phyloP scores from a whole-genome alignment of 2,329 filamentous ascomycete genomes.

The Aphanoascus verrucosus region DNA sequence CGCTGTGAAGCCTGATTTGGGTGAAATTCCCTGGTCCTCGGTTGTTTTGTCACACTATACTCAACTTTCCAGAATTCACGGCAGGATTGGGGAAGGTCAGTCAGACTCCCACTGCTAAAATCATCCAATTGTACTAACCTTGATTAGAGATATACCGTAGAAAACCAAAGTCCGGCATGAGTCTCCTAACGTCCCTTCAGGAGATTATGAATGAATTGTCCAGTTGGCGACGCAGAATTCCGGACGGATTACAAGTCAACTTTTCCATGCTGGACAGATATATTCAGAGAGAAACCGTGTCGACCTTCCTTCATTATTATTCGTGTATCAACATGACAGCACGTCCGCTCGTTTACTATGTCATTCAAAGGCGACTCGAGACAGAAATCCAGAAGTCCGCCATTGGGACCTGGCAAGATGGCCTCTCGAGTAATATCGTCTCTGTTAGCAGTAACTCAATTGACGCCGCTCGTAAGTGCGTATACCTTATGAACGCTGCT shows the following conservation, averaged over 20 bases:
- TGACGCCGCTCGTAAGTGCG: slow-evolving; percentile 40
- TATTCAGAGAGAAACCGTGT: slow-evolving; percentile 42
- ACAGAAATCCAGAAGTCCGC: slow-evolving; percentile 22
- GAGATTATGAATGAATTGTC: slow-evolving; percentile 42
- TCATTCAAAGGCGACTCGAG: slow-evolving; percentile 41
- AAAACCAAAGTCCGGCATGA: slow-evolving; percentile 8
- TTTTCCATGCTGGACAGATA: slow-evolving; percentile 34
- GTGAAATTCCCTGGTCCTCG: slow-evolving; percentile 31
- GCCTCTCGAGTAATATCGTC: slow-evolving; percentile 40
- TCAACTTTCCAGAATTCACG: slow-evolving; percentile 43
- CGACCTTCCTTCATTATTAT: slow-evolving; percentile 46
- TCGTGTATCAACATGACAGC: slow-evolving; percentile 50
- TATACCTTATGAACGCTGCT: slow-evolving; percentile 41
- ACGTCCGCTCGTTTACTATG: slow-evolving; percentile 44
- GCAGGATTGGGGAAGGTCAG: slow-evolving; percentile 37
- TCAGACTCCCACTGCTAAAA: background rate
- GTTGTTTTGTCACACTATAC: slow-evolving; percentile 44
- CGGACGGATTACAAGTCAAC: slow-evolving; percentile 40
- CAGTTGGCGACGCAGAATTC: slow-evolving; percentile 42
- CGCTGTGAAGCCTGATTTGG: background rate
- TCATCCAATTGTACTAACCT: background rate
- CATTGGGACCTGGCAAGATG: slow-evolving; percentile 36
- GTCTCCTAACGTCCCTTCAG: slow-evolving; percentile 29
- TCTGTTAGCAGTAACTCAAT: slow-evolving; percentile 45
- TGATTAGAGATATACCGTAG: slow-evolving; percentile 12